These are phyloP conservation scores for Moringa oleifera DNA, from an alignment of 345 rosid genomes.

Conservation along the genomic window DNA sequence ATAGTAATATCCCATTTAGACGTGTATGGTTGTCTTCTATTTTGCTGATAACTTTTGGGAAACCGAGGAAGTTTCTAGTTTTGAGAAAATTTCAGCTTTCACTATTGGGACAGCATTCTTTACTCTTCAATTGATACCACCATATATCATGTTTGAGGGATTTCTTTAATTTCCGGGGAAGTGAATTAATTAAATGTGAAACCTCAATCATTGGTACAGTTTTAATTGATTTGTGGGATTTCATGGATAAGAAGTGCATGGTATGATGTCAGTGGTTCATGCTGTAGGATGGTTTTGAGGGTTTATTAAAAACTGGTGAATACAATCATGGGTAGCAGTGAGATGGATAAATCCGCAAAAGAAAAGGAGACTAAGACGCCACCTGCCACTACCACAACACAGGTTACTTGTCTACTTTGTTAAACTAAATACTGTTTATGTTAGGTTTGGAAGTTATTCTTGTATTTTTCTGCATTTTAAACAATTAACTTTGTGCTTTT, in stretches of 20 bases:
- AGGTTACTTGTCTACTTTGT: constrained; percentile 39
- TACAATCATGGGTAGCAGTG: constrained; percentile 60
- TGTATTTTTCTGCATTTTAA: constrained; percentile 4
- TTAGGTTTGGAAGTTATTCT: constrained; percentile 8
- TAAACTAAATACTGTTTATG: constrained; percentile 7
- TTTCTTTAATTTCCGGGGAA: neutral
- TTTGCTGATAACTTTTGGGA: neutral
- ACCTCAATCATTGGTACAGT: neutral
- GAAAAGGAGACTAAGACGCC: constrained; percentile 68
- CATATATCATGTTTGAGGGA: neutral
- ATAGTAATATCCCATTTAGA: no score
- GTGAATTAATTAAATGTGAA: neutral
- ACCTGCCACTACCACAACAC: constrained; percentile 46
- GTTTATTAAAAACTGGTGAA: constrained; percentile 16
- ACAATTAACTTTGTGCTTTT: constrained; percentile 14
- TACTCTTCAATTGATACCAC: no score
- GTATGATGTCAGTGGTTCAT: constrained; percentile 7
- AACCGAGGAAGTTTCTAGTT: neutral
- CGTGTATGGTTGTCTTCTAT: neutral
- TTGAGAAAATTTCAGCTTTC: neutral
- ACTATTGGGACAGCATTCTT: neutral
- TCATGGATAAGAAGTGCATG: neutral
- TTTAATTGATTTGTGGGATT: neutral
- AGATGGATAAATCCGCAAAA: constrained; percentile 59
- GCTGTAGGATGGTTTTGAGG: constrained; percentile 45